Evolutionary conservation across 371 early-diverging fungal species (phyloP).

Genomic region (Syncephalis plumigaleata): DNA sequence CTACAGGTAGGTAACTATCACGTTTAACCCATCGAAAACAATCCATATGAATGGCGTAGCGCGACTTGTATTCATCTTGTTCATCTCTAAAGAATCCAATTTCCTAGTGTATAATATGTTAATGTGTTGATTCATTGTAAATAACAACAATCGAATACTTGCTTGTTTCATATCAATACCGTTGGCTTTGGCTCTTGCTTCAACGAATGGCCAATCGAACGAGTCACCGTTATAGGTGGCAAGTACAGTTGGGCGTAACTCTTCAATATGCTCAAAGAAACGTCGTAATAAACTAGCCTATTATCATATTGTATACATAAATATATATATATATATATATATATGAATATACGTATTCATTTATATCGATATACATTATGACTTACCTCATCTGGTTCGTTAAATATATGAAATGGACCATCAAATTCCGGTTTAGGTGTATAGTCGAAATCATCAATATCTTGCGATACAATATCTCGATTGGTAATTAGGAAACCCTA

Average conservation of each 20-base stretch:
- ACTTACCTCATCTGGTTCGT: conserved; percentile 77
- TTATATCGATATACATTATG: too few relatives aligned
- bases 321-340: not conserved
- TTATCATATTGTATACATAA: not conserved
- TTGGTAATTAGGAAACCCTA: conserved; percentile 97
- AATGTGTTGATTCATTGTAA: too few relatives aligned
- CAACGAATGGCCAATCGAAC: conserved; percentile 99
- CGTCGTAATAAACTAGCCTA: conserved; percentile 51
- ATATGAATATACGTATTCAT: not conserved
- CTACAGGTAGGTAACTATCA: conserved; percentile 97
- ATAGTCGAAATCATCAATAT: conserved; percentile 98
- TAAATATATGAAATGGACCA: conserved; percentile 93
- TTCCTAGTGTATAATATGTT: too few relatives aligned
- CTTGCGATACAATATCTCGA: conserved; percentile 88
- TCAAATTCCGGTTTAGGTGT: conserved; percentile 92
- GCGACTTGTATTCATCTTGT: conserved; percentile 76
- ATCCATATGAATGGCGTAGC: conserved; percentile 95
- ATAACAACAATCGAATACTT: not conserved
- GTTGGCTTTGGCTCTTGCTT: conserved; percentile 63
- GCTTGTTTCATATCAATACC: conserved; percentile 67
- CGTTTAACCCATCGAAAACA: conserved; percentile 99
- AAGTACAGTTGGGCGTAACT: conserved; percentile 78
- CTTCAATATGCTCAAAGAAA: conserved; percentile 88
- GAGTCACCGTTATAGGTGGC: conserved; percentile 99
- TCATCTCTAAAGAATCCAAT: conserved; percentile 72